Conservation (phyloP, 371 early-diverging fungal genomes). For the Dichotomocladium elegans region DNA sequence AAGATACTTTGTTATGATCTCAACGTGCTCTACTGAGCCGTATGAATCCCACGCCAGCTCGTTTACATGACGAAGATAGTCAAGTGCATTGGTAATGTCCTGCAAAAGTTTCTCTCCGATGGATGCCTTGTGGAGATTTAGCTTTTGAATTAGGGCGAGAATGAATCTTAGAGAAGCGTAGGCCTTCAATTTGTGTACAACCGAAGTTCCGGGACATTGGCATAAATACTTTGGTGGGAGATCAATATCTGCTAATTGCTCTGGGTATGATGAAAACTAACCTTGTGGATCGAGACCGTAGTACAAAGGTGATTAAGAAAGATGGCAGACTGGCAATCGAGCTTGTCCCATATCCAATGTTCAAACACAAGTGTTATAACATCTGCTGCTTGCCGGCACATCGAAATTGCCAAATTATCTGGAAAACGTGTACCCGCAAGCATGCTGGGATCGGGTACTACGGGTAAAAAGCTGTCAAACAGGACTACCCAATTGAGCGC, state of each 20-base stretch:
- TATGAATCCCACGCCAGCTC: conserved; percentile 10
- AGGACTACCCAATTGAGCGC: conserved; percentile 19
- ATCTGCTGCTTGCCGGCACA: conserved; percentile 22
- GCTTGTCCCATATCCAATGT: conserved; percentile 9
- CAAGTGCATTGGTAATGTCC: conserved; percentile 1
- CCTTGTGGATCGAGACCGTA: conserved; percentile 15
- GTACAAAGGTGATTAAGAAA: conserved; percentile 12
- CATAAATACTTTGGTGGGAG: conserved; percentile 4
- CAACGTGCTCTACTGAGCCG: conserved; percentile 1
- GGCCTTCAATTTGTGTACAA: conserved; percentile 18
- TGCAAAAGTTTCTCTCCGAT: neutral
- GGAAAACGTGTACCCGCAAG: conserved; percentile 5
- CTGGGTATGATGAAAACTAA: neutral
- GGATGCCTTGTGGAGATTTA: neutral
- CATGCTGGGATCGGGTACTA: neutral
- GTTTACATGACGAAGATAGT: conserved; percentile 9
- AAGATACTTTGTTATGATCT: conserved; percentile 9
- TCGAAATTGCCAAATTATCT: conserved; percentile 11
- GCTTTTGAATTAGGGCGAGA: neutral
- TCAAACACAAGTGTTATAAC: conserved; percentile 14
- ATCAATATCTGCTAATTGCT: neutral
- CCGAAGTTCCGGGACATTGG: conserved; percentile 1
- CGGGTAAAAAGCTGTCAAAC: conserved; percentile 10
- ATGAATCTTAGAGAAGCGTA: conserved; percentile 18
- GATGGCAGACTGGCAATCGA: conserved; percentile 16